These are phyloP conservation scores for Phytophthora citrophthora DNA, from an alignment of 352 stramenopile species.

Conservation along the genomic window DNA sequence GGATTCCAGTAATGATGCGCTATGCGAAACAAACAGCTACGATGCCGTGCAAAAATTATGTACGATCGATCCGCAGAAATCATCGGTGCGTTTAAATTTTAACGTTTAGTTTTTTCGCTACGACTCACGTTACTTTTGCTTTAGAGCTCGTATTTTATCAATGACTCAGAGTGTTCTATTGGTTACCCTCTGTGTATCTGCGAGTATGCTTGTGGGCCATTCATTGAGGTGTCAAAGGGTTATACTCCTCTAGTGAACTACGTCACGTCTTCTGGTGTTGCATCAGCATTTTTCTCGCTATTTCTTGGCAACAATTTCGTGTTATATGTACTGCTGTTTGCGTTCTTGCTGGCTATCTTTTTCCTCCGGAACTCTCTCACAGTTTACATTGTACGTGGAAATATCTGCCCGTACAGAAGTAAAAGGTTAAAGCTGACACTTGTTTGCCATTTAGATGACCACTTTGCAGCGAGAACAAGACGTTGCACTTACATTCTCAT, in stretches of 20 bases:
- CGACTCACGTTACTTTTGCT: constrained; percentile 14
- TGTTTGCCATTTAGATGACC: constrained; percentile 37
- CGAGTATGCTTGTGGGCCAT: constrained; percentile 67
- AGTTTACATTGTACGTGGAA: constrained; percentile 46
- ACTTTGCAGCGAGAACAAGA: constrained; percentile 54
- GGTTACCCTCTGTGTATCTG: constrained; percentile 75
- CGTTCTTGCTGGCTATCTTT: constrained; percentile 45
- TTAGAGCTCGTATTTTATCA: constrained; percentile 56
- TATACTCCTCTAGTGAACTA: constrained; percentile 48
- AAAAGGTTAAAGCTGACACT: not conserved
- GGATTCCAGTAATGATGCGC: constrained; percentile 34
- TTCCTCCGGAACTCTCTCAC: constrained; percentile 65
- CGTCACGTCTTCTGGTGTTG: constrained; percentile 33
- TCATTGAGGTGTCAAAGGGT: constrained; percentile 44
- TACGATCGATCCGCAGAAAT: constrained; percentile 26
- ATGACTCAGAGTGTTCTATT: constrained; percentile 36
- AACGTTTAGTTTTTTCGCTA: not conserved
- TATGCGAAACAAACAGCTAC: constrained; percentile 47
- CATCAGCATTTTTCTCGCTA: constrained; percentile 42
- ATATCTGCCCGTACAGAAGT: not conserved
- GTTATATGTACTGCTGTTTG: constrained; percentile 44
- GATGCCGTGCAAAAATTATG: constrained; percentile 39
- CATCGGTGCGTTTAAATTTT: constrained; percentile 40
- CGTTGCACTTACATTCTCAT: constrained; percentile 53
- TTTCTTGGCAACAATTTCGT: constrained; percentile 48